Evolutionary conservation across 2,329 filamentous ascomycete species (phyloP).

Genomic region (Phialemonium atrogriseum): DNA sequence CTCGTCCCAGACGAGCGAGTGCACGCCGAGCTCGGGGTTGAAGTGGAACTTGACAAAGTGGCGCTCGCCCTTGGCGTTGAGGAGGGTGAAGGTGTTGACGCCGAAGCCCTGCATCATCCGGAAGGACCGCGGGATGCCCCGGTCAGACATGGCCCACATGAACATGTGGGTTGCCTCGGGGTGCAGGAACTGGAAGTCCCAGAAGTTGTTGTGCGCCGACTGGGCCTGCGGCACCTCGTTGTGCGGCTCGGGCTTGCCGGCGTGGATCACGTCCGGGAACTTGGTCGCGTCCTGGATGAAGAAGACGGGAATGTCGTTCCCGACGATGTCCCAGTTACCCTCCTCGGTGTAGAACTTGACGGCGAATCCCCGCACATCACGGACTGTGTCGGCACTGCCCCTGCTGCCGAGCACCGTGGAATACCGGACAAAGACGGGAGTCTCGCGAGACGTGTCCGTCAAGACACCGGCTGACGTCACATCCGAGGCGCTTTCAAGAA

Average conservation of each 20-base stretch:
- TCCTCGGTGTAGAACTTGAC: slow-evolving; percentile 72
- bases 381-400: slow-evolving; percentile 71
- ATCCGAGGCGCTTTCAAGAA: slow-evolving; percentile 54
- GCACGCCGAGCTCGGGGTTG: slow-evolving; percentile 58
- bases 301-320: slow-evolving; percentile 68
- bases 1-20: slow-evolving; percentile 19
- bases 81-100: slow-evolving; percentile 68
- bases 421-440: slow-evolving; percentile 64
- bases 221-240: slow-evolving; percentile 66
- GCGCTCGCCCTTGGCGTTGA: slow-evolving; percentile 59
- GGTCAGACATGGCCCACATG: slow-evolving; percentile 72
- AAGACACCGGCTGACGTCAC: slow-evolving; percentile 52
- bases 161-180: slow-evolving; percentile 70
- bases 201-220: slow-evolving; percentile 66
- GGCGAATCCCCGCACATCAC: slow-evolving; percentile 77
- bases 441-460: slow-evolving; percentile 32
- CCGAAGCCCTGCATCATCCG: slow-evolving; percentile 85
- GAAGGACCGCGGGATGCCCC: slow-evolving; percentile 63
- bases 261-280: slow-evolving; percentile 58
- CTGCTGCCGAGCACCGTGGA: slow-evolving; percentile 70
- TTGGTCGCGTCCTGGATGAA: slow-evolving; percentile 72
- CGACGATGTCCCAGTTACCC: slow-evolving; percentile 68
- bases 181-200: slow-evolving; percentile 64
- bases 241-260: slow-evolving; percentile 61
- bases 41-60: slow-evolving; percentile 74